Percentiles rank a stretch among this genome's conserved stretches.
These are phyloP conservation scores for Pyrenula massariospora DNA, from an alignment of 495 filamentous ascomycete species.

Conservation along the genomic window DNA sequence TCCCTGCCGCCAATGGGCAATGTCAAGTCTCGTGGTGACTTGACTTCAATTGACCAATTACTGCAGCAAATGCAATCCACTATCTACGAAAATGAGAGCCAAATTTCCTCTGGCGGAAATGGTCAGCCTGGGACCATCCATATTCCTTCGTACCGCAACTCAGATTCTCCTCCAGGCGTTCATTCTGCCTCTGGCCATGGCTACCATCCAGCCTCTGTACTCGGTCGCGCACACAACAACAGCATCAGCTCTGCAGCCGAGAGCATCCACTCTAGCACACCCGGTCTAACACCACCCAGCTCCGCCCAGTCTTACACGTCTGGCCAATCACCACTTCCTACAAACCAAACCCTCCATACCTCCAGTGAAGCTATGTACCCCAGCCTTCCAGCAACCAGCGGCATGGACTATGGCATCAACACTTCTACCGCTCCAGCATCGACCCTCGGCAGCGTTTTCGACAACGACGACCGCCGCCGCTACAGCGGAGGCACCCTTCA, in stretches of 20 bases:
- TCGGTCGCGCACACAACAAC: slow-evolving; percentile 31
- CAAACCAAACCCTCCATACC: slow-evolving; percentile 48
- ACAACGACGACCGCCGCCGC: slow-evolving; percentile 67
- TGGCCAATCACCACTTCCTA: slow-evolving; percentile 68
- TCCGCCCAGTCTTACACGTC: slow-evolving; percentile 76
- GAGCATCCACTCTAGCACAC: slow-evolving; percentile 31
- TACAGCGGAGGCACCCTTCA: slow-evolving; percentile 84
- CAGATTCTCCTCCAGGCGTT: slow-evolving; percentile 56
- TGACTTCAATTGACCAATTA: slow-evolving; percentile 84
- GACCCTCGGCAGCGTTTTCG: slow-evolving; percentile 71
- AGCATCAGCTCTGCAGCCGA: slow-evolving; percentile 36
- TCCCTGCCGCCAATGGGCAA: slow-evolving; percentile 75
- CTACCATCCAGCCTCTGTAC: background rate
- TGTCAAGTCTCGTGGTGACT: slow-evolving; percentile 81
- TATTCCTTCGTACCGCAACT: slow-evolving; percentile 56
- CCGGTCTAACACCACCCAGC: slow-evolving; percentile 84
- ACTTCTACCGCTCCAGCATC: slow-evolving; percentile 57
- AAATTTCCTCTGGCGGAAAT: slow-evolving; percentile 62
- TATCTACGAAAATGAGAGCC: slow-evolving; percentile 81
- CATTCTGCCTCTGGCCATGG: slow-evolving; percentile 37
- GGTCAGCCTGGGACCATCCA: slow-evolving; percentile 58
- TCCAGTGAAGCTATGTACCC: slow-evolving; percentile 63
- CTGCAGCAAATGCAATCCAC: slow-evolving; percentile 90
- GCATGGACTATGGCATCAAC: slow-evolving; percentile 42
- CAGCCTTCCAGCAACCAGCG: slow-evolving; percentile 63